Evolutionary conservation across 73 alveolate genomes (phyloP).

Genomic region (Paramecium octaurelia): DNA sequence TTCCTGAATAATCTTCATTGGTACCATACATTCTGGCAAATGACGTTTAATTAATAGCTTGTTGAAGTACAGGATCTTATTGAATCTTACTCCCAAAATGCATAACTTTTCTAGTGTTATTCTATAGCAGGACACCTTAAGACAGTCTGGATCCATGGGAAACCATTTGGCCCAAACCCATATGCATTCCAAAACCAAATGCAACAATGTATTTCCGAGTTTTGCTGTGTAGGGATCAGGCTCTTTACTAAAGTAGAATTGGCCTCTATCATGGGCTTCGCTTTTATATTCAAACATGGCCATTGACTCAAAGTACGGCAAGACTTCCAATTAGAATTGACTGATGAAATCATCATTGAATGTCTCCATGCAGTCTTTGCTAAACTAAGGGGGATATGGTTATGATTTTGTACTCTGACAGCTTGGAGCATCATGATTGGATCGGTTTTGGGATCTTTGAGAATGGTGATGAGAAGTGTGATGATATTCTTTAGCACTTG

Average conservation of each 20-base stretch:
- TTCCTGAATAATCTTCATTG: conserved; percentile 14
- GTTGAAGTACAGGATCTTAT: background rate
- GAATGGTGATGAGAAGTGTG: background rate
- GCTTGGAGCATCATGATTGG: conserved; percentile 3
- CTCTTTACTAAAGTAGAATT: background rate
- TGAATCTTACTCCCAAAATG: background rate
- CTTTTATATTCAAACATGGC: background rate
- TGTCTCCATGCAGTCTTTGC: conserved; percentile 3
- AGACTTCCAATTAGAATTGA: background rate
- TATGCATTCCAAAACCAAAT: conserved; percentile 55
- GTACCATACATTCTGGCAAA: conserved; percentile 19
- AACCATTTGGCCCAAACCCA: conserved; percentile 64
- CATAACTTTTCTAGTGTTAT: conserved; percentile 1
- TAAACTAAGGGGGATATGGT: background rate
- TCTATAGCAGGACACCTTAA: conserved; percentile 27
- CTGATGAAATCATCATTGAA: conserved; percentile 33
- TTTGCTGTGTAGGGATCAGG: conserved; percentile 21
- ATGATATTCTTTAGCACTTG: background rate
- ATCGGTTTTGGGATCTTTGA: conserved; percentile 30
- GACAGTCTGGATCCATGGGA: conserved; percentile 30
- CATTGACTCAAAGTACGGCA: background rate
- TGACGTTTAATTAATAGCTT: background rate
- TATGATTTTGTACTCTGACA: background rate
- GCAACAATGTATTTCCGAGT: conserved; percentile 41
- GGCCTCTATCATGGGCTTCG: conserved; percentile 6